These are phyloP conservation scores for Puccinia polysora DNA, from an alignment of 1,284 basidiomycete genomes.

Conservation along the genomic window DNA sequence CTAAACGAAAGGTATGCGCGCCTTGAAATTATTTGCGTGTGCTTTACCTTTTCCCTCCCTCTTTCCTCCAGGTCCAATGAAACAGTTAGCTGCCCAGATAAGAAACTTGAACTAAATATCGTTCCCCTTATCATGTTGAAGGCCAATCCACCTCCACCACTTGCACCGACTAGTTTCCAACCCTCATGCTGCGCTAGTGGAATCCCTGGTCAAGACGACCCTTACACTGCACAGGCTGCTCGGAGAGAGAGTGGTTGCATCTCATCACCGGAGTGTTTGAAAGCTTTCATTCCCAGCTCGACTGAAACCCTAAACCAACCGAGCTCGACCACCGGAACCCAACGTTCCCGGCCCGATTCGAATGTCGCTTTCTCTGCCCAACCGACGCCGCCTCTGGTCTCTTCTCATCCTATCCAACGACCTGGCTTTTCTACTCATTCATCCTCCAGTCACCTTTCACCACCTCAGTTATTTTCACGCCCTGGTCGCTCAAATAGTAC, in stretches of 20 bases:
- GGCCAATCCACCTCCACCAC: neutral
- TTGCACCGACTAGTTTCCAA: neutral
- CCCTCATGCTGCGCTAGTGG: neutral
- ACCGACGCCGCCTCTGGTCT: constrained; percentile 2
- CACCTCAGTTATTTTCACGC: neutral
- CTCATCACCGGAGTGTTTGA: neutral
- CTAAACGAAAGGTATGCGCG: constrained; percentile 1
- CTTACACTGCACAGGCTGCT: neutral
- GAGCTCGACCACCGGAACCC: neutral
- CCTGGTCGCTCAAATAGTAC: neutral
- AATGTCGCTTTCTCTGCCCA: neutral
- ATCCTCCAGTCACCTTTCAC: constrained; percentile 6
- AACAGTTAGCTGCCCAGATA: no score
- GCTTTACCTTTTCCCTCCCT: no score
- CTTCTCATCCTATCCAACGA: neutral
- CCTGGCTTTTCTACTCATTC: constrained; percentile 3
- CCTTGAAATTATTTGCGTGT: no score
- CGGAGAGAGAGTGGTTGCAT: neutral
- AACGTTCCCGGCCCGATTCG: neutral
- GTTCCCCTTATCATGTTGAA: no score
- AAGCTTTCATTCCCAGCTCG: neutral
- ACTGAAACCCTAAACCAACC: neutral
- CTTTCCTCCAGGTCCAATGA: no score
- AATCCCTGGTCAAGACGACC: neutral
- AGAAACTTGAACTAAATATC: no score